Evolutionary conservation across 768 basidiomycete genomes (phyloP).

Genomic region (Phanerochaete sordida): DNA sequence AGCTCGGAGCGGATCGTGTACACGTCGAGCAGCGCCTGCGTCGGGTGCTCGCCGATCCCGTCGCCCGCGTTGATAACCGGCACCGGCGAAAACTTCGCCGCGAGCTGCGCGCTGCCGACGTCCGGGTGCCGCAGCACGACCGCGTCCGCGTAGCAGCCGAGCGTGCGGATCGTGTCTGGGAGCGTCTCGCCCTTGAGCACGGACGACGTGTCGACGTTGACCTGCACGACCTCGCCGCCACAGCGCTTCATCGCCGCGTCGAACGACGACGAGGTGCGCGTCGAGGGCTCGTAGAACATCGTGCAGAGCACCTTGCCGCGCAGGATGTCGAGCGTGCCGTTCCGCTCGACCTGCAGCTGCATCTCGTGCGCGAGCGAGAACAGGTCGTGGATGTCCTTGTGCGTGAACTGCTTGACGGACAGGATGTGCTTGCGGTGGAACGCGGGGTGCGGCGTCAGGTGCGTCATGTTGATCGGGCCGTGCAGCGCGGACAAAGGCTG

Average conservation of each 20-base stretch:
- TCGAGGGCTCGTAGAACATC: conserved; percentile 96
- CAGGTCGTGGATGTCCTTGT: conserved; percentile 87
- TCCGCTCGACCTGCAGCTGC: conserved; percentile 92
- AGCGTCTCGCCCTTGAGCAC: conserved; percentile 92
- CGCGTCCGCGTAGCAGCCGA: conserved; percentile 94
- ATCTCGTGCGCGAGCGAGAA: conserved; percentile 96
- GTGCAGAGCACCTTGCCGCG: conserved; percentile 90
- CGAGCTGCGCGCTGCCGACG: conserved; percentile 88
- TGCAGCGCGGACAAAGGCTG: conserved; percentile 18
- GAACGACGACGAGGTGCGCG: conserved; percentile 92
- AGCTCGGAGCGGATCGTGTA: conserved; percentile 98
- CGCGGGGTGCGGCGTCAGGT: conserved; percentile 66
- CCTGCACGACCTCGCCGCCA: conserved; percentile 91
- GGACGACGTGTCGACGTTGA: conserved; percentile 78
- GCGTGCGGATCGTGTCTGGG: conserved; percentile 89
- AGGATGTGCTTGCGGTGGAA: conserved; percentile 94
- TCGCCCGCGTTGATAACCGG: conserved; percentile 97
- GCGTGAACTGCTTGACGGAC: conserved; percentile 88
- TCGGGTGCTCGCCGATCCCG: conserved; percentile 96
- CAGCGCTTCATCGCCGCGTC: conserved; percentile 99
- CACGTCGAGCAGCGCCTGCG: conserved; percentile 85
- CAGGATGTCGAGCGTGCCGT: conserved; percentile 82
- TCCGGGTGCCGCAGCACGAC: conserved; percentile 88
- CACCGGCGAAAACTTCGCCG: conserved; percentile 95
- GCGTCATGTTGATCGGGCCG: conserved; percentile 33